A percentile compares a stretch with the other conserved stretches of the same genome.
Conservation (phyloP, 805 yeast genomes). For the Candida montana region DNA sequence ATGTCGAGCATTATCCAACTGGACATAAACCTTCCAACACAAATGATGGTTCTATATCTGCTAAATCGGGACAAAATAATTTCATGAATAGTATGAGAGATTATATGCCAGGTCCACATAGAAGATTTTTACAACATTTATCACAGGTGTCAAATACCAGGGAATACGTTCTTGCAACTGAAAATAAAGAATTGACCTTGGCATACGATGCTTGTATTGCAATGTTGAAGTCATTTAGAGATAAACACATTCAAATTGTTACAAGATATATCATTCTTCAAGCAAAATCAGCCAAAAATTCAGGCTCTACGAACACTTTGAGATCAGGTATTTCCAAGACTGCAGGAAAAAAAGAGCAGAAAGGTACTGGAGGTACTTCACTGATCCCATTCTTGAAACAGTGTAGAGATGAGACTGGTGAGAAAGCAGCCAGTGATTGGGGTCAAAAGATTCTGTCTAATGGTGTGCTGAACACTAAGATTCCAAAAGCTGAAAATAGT, state of each 20-base stretch:
- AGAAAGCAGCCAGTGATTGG: conserved; percentile 90
- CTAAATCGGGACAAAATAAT: conserved; percentile 31
- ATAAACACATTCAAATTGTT: conserved; percentile 89
- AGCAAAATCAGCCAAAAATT: conserved; percentile 49
- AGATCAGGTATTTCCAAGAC: conserved; percentile 56
- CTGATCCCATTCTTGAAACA: conserved; percentile 88
- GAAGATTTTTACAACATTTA: conserved; percentile 62
- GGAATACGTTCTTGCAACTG: conserved; percentile 50
- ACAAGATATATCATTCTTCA: conserved; percentile 81
- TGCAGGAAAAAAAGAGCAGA: conserved; percentile 47
- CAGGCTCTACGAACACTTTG: conserved; percentile 53
- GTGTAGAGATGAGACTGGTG: conserved; percentile 94
- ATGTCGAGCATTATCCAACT: conserved; percentile 73
- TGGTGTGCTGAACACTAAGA: conserved; percentile 33
- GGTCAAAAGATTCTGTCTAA: conserved; percentile 67
- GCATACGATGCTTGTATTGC: conserved; percentile 88
- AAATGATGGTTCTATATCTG: conserved; percentile 18
- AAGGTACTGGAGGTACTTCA: conserved; percentile 94
- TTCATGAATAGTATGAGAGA: conserved; percentile 80
- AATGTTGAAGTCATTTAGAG: conserved; percentile 82
- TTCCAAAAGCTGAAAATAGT: background rate
- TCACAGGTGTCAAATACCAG: conserved; percentile 54
- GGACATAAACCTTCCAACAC: conserved; percentile 42
- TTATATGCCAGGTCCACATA: conserved; percentile 88
- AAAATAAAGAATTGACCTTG: conserved; percentile 52